Evolutionary conservation across 768 basidiomycete genomes (phyloP), one percentile per base, ranked within the genome.

Genomic region (Podaxis sp.): DNA sequence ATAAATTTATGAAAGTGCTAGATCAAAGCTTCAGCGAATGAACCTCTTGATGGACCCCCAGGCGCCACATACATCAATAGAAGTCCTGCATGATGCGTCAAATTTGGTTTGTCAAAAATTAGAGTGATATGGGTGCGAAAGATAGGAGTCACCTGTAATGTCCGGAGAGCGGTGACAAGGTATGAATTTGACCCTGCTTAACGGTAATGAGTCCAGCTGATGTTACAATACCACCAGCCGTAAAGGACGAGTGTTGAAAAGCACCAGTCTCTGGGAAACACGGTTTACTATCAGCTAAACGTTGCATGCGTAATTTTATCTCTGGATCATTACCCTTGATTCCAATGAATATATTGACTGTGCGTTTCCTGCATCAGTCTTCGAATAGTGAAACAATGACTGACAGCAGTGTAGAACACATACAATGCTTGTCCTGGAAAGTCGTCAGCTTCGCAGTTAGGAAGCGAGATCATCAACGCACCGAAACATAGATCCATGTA

Each of bases 401-500:
- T 51, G 49, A n/a, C 22, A 24, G 11, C 22, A 28, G 36, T 11
- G 48, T 7, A 36, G 13, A 39, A 36, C 8, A 72, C 81, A 53
- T 51, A 85, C 85, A 84, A 62, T 84, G 76, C 62, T 80, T 83
- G 64, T 86, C 84, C 84, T 85, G 64, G 19, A 55, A 2, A 54
- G 40, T 12, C 4, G 17, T 60, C 49, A 59, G 30, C n/a, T 24
- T 42, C 24, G 17, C 60, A 44, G 17, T 40, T 57, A 53, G 54
- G 33, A 57, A 55, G 36, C n/a, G 33, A 36, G 40, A 33, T 4
- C 9, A 46, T n/a, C 26, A 26, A 71, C 81, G 66, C 67, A 86
- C 87, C 56, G 84, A 77, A 8, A 86, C 84, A 70, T 88, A 89
- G 38, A 90, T 88, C 87, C 87, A 89, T 2, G 86, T 87, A 70